Conservation (phyloP, 2,329 filamentous ascomycete species). For the Dactylellina drechsleri region DNA sequence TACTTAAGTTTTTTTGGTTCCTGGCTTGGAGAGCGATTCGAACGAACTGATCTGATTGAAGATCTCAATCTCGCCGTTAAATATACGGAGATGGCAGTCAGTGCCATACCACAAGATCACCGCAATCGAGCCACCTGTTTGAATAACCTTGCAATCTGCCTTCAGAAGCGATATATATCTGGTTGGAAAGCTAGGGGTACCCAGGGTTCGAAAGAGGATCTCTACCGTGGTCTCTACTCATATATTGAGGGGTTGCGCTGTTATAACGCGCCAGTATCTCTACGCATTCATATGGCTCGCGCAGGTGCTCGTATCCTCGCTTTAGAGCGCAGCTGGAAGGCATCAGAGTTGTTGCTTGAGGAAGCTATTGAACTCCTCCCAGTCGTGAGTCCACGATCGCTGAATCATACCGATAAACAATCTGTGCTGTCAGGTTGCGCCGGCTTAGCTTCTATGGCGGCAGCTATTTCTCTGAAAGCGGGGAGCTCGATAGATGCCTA, state of each 20-base stretch:
- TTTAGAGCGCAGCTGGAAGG: constrained; percentile 10
- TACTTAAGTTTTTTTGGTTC: too few species aligned
- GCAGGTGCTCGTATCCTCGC: constrained; percentile 9
- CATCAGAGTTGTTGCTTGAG: constrained; percentile 20
- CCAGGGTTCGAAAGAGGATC: not conserved
- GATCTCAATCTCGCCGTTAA: too few species aligned
- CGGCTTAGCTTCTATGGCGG: constrained; percentile 28
- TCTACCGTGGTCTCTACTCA: constrained; percentile 7
- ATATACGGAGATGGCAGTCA: not conserved
- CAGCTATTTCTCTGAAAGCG: constrained; percentile 14
- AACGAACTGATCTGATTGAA: too few species aligned
- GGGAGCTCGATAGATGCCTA: not conserved
- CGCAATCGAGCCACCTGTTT: too few species aligned
- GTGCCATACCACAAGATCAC: too few species aligned
- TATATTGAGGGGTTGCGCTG: constrained; percentile 12
- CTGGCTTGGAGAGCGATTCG: too few species aligned
- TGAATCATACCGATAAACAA: constrained; percentile 30
- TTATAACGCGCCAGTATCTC: not conserved
- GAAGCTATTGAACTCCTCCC: constrained; percentile 37
- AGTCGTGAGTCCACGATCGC: constrained; percentile 6
- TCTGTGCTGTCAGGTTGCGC: constrained; percentile 12
- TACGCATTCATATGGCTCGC: constrained; percentile 2
- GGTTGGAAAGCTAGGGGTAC: too few species aligned
- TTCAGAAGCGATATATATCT: too few species aligned
- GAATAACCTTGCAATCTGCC: too few species aligned